phyloP scores from a whole-genome alignment of 768 basidiomycete species.

The Leccinum barrowsii region DNA sequence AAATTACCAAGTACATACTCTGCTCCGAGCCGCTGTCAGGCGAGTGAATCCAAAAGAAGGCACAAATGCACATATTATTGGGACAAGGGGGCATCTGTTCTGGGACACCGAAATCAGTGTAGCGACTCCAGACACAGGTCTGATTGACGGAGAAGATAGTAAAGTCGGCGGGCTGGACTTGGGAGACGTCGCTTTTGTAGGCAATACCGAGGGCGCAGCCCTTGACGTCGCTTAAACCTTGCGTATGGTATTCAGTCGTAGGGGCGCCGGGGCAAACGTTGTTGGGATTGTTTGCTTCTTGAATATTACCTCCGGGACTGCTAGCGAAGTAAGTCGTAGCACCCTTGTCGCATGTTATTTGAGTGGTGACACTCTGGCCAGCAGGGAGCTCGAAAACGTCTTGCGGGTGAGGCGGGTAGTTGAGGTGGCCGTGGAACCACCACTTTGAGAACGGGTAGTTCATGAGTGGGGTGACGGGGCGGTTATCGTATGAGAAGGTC shows the following conservation, averaged over 20 bases:
- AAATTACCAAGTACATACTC: constrained; percentile 39
- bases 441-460: constrained; percentile 40
- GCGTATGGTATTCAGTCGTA: constrained; percentile 50
- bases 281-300: constrained; percentile 44
- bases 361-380: constrained; percentile 48
- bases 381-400: constrained; percentile 61
- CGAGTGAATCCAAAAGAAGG: constrained; percentile 73
- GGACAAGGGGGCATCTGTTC: constrained; percentile 66
- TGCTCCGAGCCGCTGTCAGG: constrained; percentile 59
- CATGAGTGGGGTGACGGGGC: constrained; percentile 45
- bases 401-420: constrained; percentile 50
- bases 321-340: constrained; percentile 56
- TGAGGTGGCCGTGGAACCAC: constrained; percentile 66
- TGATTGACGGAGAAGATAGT: constrained; percentile 73
- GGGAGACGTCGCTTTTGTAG: constrained; percentile 59
- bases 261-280: constrained; percentile 49
- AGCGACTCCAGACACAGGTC: constrained; percentile 68
- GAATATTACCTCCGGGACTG: constrained; percentile 51
- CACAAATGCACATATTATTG: constrained; percentile 58
- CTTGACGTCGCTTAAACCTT: constrained; percentile 47
- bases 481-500: constrained; percentile 59
- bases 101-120: constrained; percentile 69
- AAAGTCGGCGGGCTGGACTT: constrained; percentile 65
- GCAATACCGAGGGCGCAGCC: constrained; percentile 73
- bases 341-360: constrained; percentile 59